Conservation (phyloP, 2,329 filamentous ascomycete species). For the Aspergillus ustus region DNA sequence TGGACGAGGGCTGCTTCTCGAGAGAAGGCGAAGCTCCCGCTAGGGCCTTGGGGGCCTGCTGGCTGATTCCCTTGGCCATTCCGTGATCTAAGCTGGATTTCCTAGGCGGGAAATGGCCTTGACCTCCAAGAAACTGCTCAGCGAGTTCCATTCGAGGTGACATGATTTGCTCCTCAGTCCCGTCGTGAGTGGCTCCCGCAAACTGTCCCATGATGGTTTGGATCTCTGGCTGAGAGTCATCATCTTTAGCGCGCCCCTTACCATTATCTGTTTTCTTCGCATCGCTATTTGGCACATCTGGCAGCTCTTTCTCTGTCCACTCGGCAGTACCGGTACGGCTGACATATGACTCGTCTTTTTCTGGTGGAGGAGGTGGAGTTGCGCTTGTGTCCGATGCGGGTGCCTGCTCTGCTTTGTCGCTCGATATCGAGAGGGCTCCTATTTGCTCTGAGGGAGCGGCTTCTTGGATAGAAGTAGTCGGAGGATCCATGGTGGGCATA, state of each 20-base stretch:
- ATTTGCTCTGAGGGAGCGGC: constrained; percentile 33
- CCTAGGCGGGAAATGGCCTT: constrained; percentile 75
- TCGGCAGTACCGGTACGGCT: constrained; percentile 46
- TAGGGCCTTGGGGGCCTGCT: constrained; percentile 27
- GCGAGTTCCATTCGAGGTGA: constrained; percentile 82
- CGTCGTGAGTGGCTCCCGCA: constrained; percentile 72
- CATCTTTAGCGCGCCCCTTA: constrained; percentile 69
- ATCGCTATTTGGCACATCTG: constrained; percentile 38
- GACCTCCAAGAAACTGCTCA: constrained; percentile 73
- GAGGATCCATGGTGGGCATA: constrained; percentile 15
- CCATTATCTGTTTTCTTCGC: constrained; percentile 47
- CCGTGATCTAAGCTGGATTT: constrained; percentile 83
- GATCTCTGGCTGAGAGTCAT: constrained; percentile 80
- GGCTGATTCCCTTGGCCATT: constrained; percentile 45
- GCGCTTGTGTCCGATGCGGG: constrained; percentile 24
- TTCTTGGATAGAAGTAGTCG: constrained; percentile 23
- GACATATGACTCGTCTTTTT: constrained; percentile 58
- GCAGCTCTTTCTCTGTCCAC: constrained; percentile 46
- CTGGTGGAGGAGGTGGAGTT: constrained; percentile 53
- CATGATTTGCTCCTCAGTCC: constrained; percentile 83
- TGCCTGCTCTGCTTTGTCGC: constrained; percentile 25
- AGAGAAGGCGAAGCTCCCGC: constrained; percentile 21
- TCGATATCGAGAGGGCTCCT: constrained; percentile 38
- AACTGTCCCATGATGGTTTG: constrained; percentile 99
- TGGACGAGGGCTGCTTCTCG: constrained; percentile 31